A percentile compares a stretch with the other conserved stretches of the same genome.
These are phyloP conservation scores for Neurospora sp. DNA, from an alignment of 495 filamentous ascomycete genomes.

Conservation along the genomic window DNA sequence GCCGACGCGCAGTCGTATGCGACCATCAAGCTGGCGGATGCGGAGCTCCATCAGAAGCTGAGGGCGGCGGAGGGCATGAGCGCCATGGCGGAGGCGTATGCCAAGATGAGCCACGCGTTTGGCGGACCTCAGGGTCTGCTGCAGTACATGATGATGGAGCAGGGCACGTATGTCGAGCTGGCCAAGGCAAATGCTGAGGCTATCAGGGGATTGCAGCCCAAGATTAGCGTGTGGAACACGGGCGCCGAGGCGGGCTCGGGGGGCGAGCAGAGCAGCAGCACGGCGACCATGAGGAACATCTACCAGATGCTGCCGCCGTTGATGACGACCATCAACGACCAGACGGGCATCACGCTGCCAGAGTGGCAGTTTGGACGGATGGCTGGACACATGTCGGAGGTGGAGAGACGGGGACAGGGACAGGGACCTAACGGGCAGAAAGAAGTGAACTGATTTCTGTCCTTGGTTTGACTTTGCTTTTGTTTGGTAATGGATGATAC, in stretches of 20 bases:
- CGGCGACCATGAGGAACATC: constrained; percentile 38
- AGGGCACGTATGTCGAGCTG: constrained; percentile 52
- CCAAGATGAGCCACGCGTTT: constrained; percentile 54
- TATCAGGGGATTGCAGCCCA: constrained; percentile 67
- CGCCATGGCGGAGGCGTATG: constrained; percentile 70
- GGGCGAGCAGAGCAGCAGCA: constrained; percentile 21
- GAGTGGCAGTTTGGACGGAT: constrained; percentile 54
- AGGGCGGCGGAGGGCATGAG: constrained; percentile 63
- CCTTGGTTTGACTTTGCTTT: background rate
- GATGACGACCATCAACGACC: constrained; percentile 71
- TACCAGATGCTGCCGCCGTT: constrained; percentile 74
- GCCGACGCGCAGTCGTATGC: constrained; percentile 32
- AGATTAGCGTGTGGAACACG: constrained; percentile 85
- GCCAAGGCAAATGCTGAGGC: constrained; percentile 61
- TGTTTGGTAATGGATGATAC: background rate
- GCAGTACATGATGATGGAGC: constrained; percentile 71
- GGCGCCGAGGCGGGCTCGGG: constrained; percentile 35
- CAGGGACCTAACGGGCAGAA: background rate
- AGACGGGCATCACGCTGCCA: constrained; percentile 68
- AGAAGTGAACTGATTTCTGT: background rate
- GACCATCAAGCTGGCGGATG: constrained; percentile 52
- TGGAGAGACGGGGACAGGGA: constrained; percentile 4
- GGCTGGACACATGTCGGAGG: constrained; percentile 20
- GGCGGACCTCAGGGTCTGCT: constrained; percentile 65
- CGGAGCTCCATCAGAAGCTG: constrained; percentile 47